A percentile compares a stretch with the other conserved stretches of the same genome.
These are phyloP conservation scores for Phytophthora ramorum DNA, from an alignment of 352 stramenopile genomes.

Conservation along the genomic window DNA sequence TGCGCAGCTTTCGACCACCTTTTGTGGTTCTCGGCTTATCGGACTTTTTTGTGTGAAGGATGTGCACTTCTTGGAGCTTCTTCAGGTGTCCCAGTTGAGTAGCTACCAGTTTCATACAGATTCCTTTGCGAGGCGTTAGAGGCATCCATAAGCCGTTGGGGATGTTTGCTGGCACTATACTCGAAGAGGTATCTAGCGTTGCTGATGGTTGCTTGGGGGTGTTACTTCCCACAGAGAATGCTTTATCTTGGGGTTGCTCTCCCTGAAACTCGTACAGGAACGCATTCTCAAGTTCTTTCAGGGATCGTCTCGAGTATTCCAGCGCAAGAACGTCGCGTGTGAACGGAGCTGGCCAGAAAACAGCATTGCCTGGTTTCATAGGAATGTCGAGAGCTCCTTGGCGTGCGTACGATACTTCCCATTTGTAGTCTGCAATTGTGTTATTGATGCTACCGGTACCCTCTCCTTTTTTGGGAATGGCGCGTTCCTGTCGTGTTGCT, in stretches of 20 bases:
- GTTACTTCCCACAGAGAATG: constrained; percentile 49
- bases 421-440: constrained; percentile 24
- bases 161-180: neutral
- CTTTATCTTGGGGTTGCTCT: constrained; percentile 38
- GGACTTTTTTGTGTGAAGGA: constrained; percentile 8
- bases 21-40: constrained; percentile 12
- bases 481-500: constrained; percentile 44
- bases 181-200: neutral
- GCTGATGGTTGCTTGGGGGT: neutral
- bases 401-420: constrained; percentile 53
- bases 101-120: constrained; percentile 75
- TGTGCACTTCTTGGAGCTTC: constrained; percentile 24
- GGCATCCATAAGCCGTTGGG: constrained; percentile 50
- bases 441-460: constrained; percentile 5
- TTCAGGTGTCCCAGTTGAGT: constrained; percentile 56
- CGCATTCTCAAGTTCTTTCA: constrained; percentile 51
- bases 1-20: constrained; percentile 29
- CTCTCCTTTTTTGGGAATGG: constrained; percentile 22
- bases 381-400: constrained; percentile 29
- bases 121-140: constrained; percentile 55
- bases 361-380: constrained; percentile 31
- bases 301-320: constrained; percentile 50
- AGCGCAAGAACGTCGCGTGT: constrained; percentile 41
- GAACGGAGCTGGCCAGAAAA: constrained; percentile 61
- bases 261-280: constrained; percentile 72